Conservation (phyloP, 2,329 filamentous ascomycete species). For the Nemania sp. region DNA sequence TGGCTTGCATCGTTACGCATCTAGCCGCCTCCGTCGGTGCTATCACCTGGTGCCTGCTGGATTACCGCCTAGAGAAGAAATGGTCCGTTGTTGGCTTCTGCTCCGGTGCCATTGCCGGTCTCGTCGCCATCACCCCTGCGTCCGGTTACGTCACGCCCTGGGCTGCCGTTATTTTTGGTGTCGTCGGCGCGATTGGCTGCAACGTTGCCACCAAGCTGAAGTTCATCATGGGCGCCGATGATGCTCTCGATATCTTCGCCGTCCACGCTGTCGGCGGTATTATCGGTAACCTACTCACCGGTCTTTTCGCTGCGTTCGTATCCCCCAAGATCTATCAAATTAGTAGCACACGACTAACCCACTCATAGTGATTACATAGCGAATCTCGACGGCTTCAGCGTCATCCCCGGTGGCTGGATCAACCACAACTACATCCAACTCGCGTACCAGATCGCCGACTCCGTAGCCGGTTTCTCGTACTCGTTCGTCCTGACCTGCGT, state of each 20-base stretch:
- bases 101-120: constrained; percentile 86
- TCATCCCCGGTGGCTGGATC: constrained; percentile 74
- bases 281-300: constrained; percentile 81
- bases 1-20: constrained; percentile 91
- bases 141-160: constrained; percentile 82
- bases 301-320: constrained; percentile 77
- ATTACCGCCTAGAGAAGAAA: constrained; percentile 91
- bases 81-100: constrained; percentile 96
- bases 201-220: constrained; percentile 90
- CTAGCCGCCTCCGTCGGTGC: constrained; percentile 84
- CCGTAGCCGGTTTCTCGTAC: constrained; percentile 73
- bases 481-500: constrained; percentile 75
- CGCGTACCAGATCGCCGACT: constrained; percentile 77
- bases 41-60: constrained; percentile 85
- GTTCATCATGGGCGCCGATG: constrained; percentile 80
- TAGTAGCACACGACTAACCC: constrained; percentile 25
- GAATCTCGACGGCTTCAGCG: constrained; percentile 74
- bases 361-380: constrained; percentile 73
- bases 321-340: neutral
- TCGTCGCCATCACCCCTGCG: constrained; percentile 88
- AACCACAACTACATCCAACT: constrained; percentile 78
- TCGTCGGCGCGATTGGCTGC: constrained; percentile 73
- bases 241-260: constrained; percentile 90
- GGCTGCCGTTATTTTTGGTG: constrained; percentile 68
- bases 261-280: constrained; percentile 90